Evolutionary conservation across 768 basidiomycete genomes (phyloP).

Genomic region (Zangia roseola): DNA sequence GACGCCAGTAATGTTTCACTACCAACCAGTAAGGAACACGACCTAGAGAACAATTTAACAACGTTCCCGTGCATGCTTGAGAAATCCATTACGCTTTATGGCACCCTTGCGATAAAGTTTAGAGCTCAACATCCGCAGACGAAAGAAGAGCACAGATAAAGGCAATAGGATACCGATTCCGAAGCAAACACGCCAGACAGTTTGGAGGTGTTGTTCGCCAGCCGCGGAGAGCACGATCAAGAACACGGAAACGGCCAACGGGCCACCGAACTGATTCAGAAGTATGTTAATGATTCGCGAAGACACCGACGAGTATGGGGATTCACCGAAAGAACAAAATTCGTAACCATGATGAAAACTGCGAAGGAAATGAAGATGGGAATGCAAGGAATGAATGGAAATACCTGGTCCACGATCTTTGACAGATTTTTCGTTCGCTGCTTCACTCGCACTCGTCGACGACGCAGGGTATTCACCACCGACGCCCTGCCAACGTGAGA

Average conservation of each 20-base stretch:
- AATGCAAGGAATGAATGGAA: slow-evolving; percentile 5
- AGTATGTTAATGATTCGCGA: not conserved
- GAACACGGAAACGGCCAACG: slow-evolving; percentile 64
- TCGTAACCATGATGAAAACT: slow-evolving; percentile 78
- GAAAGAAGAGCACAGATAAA: slow-evolving; percentile 68
- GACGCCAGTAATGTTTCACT: slow-evolving; percentile 62
- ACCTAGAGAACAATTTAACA: slow-evolving; percentile 32
- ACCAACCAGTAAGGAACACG: slow-evolving; percentile 62
- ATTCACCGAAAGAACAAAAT: slow-evolving; percentile 62
- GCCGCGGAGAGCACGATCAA: slow-evolving; percentile 67
- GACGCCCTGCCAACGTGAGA: slow-evolving; percentile 55
- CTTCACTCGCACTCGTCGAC: slow-evolving; percentile 65
- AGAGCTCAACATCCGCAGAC: slow-evolving; percentile 69
- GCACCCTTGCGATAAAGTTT: slow-evolving; percentile 61
- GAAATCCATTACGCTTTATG: slow-evolving; percentile 51
- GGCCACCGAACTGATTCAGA: slow-evolving; percentile 55
- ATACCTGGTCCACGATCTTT: slow-evolving; percentile 59
- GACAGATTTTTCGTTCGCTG: slow-evolving; percentile 68
- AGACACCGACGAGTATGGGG: not conserved
- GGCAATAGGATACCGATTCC: slow-evolving; percentile 63
- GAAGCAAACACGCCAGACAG: slow-evolving; percentile 68
- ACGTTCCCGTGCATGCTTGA: not conserved
- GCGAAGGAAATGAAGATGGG: slow-evolving; percentile 1
- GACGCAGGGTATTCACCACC: slow-evolving; percentile 80
- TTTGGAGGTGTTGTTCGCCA: slow-evolving; percentile 57